Base-by-base conservation (phyloP, 257 asterid species). In the Mentha longifolia region DNA sequence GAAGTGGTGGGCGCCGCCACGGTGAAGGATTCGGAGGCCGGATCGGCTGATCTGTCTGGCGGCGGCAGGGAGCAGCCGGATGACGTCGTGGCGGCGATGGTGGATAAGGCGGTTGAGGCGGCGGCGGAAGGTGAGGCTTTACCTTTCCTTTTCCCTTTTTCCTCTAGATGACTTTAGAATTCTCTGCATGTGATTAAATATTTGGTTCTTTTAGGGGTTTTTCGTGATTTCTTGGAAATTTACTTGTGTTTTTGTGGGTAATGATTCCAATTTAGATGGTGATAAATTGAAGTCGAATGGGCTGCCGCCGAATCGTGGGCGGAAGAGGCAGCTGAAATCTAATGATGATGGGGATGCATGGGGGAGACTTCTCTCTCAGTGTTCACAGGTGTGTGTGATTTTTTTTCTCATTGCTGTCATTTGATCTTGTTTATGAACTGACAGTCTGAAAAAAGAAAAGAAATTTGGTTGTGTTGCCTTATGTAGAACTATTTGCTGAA, bases 311-410 rank as follows among this genome's bases (percentile, higher is more conserved):
- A 80, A 49, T 70, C 81, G 82, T 19, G 90, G 81, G 49, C 83
- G 81, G 81, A 89, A 87, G 71, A 82, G 86, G 79, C 86, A 75
- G 70, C 79, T 77, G 76, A 87, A 83, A 74, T 71, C 87, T 22
- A 74, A 71, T 74, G 67, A 65, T 74, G 63, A 46, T 9, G 95
- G 85, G 65, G 81, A 30, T 83, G 91, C 97, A 76, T 94, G 97
- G 98, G 97, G 97, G 30, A 84, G 84, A 78, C 92, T 94, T 65
- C 83, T 89, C 47, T 91, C 98, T 1, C 91, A 85, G 86, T 87
- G 75, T 63, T 66, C 96, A 19, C 84, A 84, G 91, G 98, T 92
- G 61, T 55, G 79, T 61, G 57, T 14, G 6, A n/a, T n/a, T n/a
- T n/a, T n/a, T 56, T 70, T 62, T 51, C 31, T 17, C 25, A 69